Evolutionary conservation across 164 flowering plant genomes (phyloP).

Genomic region (Macadamia tetraphylla): DNA sequence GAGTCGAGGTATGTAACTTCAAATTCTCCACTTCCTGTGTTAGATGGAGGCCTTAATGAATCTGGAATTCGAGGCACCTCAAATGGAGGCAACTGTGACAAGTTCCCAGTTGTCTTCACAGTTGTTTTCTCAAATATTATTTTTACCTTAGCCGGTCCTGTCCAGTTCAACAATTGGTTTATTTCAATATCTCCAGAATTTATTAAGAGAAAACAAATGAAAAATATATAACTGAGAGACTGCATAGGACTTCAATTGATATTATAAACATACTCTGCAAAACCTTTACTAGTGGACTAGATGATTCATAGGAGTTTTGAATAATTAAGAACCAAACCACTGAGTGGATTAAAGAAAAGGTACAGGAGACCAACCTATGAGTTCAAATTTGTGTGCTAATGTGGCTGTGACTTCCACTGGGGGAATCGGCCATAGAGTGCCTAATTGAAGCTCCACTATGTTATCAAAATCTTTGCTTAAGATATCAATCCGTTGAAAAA

Average conservation of each 20-base stretch:
- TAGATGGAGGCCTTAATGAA: constrained; percentile 58
- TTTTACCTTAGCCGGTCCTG: constrained; percentile 57
- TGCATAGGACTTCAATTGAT: constrained; percentile 33
- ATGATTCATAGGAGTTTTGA: background rate
- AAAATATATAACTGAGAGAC: background rate
- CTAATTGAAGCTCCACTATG: constrained; percentile 81
- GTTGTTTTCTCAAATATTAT: constrained; percentile 80
- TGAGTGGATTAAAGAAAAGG: background rate
- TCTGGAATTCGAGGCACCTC: constrained; percentile 85
- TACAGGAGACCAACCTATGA: constrained; percentile 50
- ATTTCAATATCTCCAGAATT: constrained; percentile 5
- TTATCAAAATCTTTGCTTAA: constrained; percentile 93
- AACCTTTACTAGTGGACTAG: too few species aligned
- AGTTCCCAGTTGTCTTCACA: constrained; percentile 77
- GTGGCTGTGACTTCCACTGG: constrained; percentile 81
- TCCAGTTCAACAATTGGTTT: constrained; percentile 4
- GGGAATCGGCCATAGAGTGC: constrained; percentile 93
- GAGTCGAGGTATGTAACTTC: constrained; percentile 80
- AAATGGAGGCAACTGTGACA: constrained; percentile 85
- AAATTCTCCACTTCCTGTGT: constrained; percentile 75
- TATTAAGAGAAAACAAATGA: background rate
- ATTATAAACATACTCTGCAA: constrained; percentile 18
- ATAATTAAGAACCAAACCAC: background rate
- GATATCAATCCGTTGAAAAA: constrained; percentile 87
- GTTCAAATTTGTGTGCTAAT: constrained; percentile 92